Evolutionary conservation across 257 asterid genomes (phyloP), one percentile per base, ranked within the genome.

Genomic region (Solanum phureja): DNA sequence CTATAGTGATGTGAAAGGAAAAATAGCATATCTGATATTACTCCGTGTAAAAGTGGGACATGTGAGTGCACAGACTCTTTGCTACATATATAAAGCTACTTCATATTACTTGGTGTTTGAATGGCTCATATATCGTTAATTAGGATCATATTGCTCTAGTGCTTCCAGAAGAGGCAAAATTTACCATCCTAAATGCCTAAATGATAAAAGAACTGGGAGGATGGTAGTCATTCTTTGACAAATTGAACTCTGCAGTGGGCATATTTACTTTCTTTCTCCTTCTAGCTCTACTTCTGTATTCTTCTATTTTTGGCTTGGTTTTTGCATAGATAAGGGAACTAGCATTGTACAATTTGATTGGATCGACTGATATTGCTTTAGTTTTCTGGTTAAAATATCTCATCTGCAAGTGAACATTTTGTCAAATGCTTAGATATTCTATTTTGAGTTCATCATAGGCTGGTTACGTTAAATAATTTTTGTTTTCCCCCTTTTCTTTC

Each of bases 1-100:
- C 98, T 94, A 91, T 89, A 84, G 8, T 89, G 96, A 93, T 96
- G 99, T 95, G 83, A 96, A 44, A 95, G 68, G 81, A 90, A 93
- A 82, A 33, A 90, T 72, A 89, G 90, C 88, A 88, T 92, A 79
- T 71, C 88, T 88, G 90, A 86, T 91, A 64, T 85, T 60, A 86
- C 89, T 93, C 91, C 92, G 84, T 86, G 93, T 87, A 90, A 86
- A 87, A 93, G 96, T 89, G 88, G 83, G 91, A 87, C 88, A 62
- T 88, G 95, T 94, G 90, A 64, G 88, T 90, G 88, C 88, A 38
- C 87, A 68, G 86, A 85, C 86, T 88, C 83, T 86, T 89, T 94
- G 96, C 98, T 31, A 93, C 96, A 93, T 23, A 56, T 60, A 49
- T 77, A 27, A 64, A 58, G 38, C 64, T 77, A 68, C 42, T 27